These are phyloP conservation scores for Xylaria scruposa DNA, from an alignment of 495 filamentous ascomycete genomes.

Conservation along the genomic window DNA sequence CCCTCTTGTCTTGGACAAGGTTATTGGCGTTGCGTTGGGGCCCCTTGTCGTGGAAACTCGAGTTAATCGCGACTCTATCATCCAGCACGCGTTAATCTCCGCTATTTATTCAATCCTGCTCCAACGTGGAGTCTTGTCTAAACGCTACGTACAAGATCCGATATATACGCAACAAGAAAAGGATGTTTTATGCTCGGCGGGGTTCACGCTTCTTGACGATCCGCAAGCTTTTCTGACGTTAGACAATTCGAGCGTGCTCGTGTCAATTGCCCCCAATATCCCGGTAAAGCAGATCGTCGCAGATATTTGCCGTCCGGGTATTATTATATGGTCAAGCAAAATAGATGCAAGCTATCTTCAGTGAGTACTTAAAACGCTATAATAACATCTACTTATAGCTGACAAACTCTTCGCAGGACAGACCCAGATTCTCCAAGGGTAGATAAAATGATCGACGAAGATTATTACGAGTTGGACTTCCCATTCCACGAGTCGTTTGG, in stretches of 20 bases:
- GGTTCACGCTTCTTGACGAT: slow-evolving; percentile 35
- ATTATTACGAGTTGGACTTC: no score
- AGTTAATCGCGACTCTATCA: not conserved
- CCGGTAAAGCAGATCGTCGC: slow-evolving; percentile 42
- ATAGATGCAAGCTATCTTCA: no score
- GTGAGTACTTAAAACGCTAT: no score
- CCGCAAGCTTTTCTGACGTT: slow-evolving; percentile 41
- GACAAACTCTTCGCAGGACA: no score
- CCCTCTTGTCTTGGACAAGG: slow-evolving; percentile 28
- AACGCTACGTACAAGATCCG: slow-evolving; percentile 42
- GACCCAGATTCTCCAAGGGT: no score
- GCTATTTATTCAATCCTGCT: slow-evolving; percentile 19
- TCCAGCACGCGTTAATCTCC: slow-evolving; percentile 29
- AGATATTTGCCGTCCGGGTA: slow-evolving; percentile 40
- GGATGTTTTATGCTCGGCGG: slow-evolving; percentile 19
- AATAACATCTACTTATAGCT: no score
- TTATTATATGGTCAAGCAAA: slow-evolving; percentile 37
- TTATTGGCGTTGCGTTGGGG: slow-evolving; percentile 36
- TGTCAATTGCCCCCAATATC: slow-evolving; percentile 36
- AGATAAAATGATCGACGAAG: no score
- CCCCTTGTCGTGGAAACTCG: not conserved
- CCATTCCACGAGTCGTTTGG: no score
- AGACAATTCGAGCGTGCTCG: slow-evolving; percentile 36
- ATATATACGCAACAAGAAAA: slow-evolving; percentile 33
- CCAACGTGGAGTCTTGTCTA: slow-evolving; percentile 1